Evolutionary conservation across 2,329 filamentous ascomycete genomes (phyloP), one percentile per base, ranked within the genome.

Genomic region (Epichloe gansuensis): DNA sequence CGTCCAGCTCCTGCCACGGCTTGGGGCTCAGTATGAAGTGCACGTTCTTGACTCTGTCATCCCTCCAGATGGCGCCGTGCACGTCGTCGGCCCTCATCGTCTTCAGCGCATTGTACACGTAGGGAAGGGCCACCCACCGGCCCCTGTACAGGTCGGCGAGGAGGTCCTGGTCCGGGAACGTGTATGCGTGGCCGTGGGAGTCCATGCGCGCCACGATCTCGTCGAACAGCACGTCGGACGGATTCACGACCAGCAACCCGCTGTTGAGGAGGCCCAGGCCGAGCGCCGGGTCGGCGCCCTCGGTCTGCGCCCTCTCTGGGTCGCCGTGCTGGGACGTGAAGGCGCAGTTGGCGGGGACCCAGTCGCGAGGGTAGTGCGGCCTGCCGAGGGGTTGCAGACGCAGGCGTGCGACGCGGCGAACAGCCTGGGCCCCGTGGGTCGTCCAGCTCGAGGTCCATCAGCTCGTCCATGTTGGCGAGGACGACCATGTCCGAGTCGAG

Each of bases 401-500:
- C 89, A 94, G 5, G 89, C 89, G 69, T 91, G 88, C 57, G 82
- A 82, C 4, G 88, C 88, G 1, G 88, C 89, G 67, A 95, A 91
- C 37, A 95, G 17, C 4, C 51, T 5, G 5, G 3, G 37, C 12
- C 34, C 25, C 25, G 25, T 21, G 17, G 17, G 7, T 37, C 48
- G 23, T 91, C 87, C 46, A 94, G 78, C 56, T 80, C 72, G 48
- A 95, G 61, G n/a, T 88, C 81, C 88, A 95, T 94, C 59, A 95
- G 73, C 71, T 94, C 89, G 66, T 95, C 90, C 87, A 95, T 95
- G 69, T 94, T 94, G 61, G 76, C 76, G 58, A 84, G 69, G 7
- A 88, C 82, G 49, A 95, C 71, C 89, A 95, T 95, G 71, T 95
- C 90, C 62, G 84, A 86, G 70, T 95, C 90, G 52, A 95, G 76